Evolutionary conservation across 2,329 filamentous ascomycete genomes (phyloP), one percentile per base, ranked within the genome.

Genomic region (Fusarium newnesense): DNA sequence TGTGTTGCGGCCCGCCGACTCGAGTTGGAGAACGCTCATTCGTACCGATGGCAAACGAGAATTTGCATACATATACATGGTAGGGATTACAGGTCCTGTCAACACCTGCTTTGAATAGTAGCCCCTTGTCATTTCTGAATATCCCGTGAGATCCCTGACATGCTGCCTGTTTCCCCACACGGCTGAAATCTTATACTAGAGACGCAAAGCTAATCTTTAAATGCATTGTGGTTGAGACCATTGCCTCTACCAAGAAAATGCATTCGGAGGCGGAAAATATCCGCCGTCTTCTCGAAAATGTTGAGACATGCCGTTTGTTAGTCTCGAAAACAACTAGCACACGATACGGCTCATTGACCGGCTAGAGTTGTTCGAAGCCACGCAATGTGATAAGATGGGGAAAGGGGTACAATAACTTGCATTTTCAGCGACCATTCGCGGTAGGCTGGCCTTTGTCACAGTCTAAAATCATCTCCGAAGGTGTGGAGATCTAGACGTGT

Each of bases 201-300:
- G 57, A 67, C 54, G 57, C 50, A 64, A 73, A 60, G 57, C 72
- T 73, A 64, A 74, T 61, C 59, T 70, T 70, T 43, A 68, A 63
- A 60, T 62, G 44, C 50, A 57, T 54, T 39, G 37, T 64, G 60
- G 62, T 67, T 69, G 57, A 64, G 52, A 52, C 57, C 67, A 60
- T 60, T 61, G 64, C 72, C 57, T 64, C 64, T 57, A 47, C 62
- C 46, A 28, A 72, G 59, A 52, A 71, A 70, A 47, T 54, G 42
- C 43, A 16, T 69, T 62, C 8, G 15, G 36, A 28, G 37, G 28
- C 58, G 57, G 62, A 67, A 63, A 49, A 43, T 43, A 53, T 58
- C 61, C 59, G 44, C 40, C 40, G 24, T 40, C 37, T 52, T 44
- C 37, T 32, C 46, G 24, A 47, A 50, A 40, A 43, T 32, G 52